These are phyloP conservation scores for Ogataea ganodermae DNA, from an alignment of 805 yeast genomes.

Conservation along the genomic window DNA sequence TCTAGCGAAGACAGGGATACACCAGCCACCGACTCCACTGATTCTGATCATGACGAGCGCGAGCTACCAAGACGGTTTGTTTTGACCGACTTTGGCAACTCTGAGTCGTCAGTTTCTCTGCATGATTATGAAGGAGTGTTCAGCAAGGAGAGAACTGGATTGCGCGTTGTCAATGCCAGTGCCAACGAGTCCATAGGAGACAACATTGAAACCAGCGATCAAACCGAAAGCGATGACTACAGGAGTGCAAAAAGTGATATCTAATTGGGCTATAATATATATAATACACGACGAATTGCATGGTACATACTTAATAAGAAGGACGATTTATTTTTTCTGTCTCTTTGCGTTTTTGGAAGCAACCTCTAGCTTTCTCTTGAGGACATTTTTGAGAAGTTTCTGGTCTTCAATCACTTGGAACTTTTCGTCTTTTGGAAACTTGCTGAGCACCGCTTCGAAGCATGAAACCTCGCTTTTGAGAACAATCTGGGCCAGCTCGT, in stretches of 20 bases:
- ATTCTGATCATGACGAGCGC: not conserved
- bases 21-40: not conserved
- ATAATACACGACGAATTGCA: slow-evolving; percentile 2
- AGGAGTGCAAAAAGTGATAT: not conserved
- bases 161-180: slow-evolving; percentile 2
- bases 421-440: slow-evolving; percentile 28
- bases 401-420: slow-evolving; percentile 56
- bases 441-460: slow-evolving; percentile 40
- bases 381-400: slow-evolving; percentile 57
- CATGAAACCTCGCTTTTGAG: slow-evolving; percentile 57
- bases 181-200: slow-evolving; percentile 1
- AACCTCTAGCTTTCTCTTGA: slow-evolving; percentile 48
- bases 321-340: slow-evolving; percentile 25
- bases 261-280: not conserved
- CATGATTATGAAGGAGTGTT: not conserved
- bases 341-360: slow-evolving; percentile 30
- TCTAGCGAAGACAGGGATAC: not conserved
- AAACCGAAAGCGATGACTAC: not conserved
- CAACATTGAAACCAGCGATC: not conserved
- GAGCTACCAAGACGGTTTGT: not conserved
- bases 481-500: slow-evolving; percentile 55
- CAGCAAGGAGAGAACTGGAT: not conserved
- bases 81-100: slow-evolving; percentile 1
- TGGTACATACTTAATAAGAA: not conserved
- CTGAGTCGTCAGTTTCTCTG: not conserved